phyloP scores from a whole-genome alignment of 2,329 filamentous ascomycete genomes.

The Ophiostoma perfectum region DNA sequence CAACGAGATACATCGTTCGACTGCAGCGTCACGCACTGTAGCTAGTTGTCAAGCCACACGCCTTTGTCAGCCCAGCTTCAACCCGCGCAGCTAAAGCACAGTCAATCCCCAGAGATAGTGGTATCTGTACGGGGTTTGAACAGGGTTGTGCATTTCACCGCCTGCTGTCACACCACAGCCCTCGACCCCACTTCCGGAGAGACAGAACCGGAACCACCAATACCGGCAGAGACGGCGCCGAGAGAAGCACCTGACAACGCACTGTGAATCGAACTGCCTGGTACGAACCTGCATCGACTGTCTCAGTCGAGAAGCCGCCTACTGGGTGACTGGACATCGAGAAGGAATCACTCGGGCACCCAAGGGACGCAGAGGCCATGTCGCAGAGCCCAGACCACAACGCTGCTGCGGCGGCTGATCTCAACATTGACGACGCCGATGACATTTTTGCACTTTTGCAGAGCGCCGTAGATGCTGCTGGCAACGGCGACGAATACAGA shows the following conservation, averaged over 20 bases:
- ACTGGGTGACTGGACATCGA: no score
- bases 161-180: slow-evolving; percentile 2
- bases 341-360: no score
- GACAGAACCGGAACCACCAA: background rate
- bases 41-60: no score
- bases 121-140: no score
- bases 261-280: no score
- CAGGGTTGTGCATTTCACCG: background rate
- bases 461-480: background rate
- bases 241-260: background rate
- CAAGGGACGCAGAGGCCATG: background rate
- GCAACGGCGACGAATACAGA: slow-evolving; percentile 10
- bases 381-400: slow-evolving; percentile 15
- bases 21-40: background rate
- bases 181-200: background rate
- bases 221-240: slow-evolving; percentile 4
- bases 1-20: background rate
- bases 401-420: slow-evolving; percentile 23
- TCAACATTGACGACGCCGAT: background rate
- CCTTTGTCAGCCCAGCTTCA: background rate
- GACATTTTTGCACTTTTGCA: background rate
- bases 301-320: no score
- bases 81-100: background rate
- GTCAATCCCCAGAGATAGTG: background rate
- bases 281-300: no score